Percentiles rank a stretch among this genome's conserved stretches.
These are phyloP conservation scores for Penicillium canescens DNA, from an alignment of 495 filamentous ascomycete species.

Conservation along the genomic window DNA sequence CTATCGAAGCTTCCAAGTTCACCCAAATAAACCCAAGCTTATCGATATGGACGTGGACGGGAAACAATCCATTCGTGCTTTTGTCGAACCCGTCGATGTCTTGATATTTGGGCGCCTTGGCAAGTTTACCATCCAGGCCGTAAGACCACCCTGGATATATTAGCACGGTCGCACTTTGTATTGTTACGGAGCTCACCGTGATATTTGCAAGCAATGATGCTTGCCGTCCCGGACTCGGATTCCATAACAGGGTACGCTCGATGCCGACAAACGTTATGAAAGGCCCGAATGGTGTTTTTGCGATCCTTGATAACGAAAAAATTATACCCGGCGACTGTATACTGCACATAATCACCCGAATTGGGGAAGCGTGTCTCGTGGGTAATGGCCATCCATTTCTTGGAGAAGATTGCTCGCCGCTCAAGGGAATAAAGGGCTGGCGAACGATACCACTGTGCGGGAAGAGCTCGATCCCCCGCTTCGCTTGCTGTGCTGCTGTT, in stretches of 20 bases:
- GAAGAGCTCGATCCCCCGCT: conserved; percentile 24
- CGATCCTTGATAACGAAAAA: too few species aligned
- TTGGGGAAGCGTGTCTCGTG: conserved; percentile 45
- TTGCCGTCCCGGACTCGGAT: too few species aligned
- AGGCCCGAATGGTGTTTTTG: too few species aligned
- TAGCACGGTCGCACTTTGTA: too few species aligned
- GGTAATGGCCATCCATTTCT: conserved; percentile 34
- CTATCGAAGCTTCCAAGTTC: conserved; percentile 41
- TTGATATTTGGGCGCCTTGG: conserved; percentile 56
- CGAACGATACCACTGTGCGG: conserved; percentile 44
- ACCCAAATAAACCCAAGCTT: conserved; percentile 49
- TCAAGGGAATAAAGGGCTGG: conserved; percentile 48
- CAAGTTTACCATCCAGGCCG: conserved; percentile 40
- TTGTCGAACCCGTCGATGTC: conserved; percentile 55
- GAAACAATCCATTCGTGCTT: conserved; percentile 41
- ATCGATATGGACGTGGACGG: conserved; percentile 45
- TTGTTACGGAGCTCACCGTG: too few species aligned
- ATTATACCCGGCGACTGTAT: conserved; percentile 39
- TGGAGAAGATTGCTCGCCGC: conserved; percentile 47
- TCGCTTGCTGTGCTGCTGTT: too few species aligned
- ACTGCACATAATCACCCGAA: conserved; percentile 42
- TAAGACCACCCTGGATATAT: too few species aligned
- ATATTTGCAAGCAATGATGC: too few species aligned
- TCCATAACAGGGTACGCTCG: too few species aligned
- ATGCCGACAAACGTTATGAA: too few species aligned